Conservation (phyloP, 2,329 filamentous ascomycete genomes). For the Colletotrichum lindemuthianum region DNA sequence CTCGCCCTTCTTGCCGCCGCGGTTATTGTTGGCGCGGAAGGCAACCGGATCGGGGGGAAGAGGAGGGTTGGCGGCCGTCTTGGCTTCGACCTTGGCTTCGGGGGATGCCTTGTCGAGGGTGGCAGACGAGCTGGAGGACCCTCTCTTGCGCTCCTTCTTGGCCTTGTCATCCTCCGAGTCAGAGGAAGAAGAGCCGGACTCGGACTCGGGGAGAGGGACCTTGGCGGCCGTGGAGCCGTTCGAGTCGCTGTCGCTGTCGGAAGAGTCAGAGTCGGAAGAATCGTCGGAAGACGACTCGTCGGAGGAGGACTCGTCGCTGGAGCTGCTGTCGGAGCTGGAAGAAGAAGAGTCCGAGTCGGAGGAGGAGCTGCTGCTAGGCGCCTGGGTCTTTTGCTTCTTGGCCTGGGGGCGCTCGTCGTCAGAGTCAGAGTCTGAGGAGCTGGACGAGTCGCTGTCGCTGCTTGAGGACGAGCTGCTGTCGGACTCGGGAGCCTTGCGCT, state of each 20-base stretch:
- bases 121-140: conserved; percentile 52
- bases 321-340: conserved; percentile 47
- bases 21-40: conserved; percentile 49
- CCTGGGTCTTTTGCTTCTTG: conserved; percentile 64
- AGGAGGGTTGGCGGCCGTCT: conserved; percentile 54
- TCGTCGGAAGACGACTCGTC: conserved; percentile 40
- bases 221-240: conserved; percentile 49
- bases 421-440: conserved; percentile 54
- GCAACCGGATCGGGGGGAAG: conserved; percentile 61
- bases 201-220: conserved; percentile 55
- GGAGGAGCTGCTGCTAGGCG: conserved; percentile 41
- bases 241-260: conserved; percentile 51
- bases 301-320: conserved; percentile 43
- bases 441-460: conserved; percentile 41
- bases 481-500: conserved; percentile 52
- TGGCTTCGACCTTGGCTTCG: conserved; percentile 55
- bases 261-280: conserved; percentile 50
- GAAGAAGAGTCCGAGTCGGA: conserved; percentile 46
- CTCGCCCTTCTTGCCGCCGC: conserved; percentile 46
- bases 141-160: conserved; percentile 33
- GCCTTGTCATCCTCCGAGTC: conserved; percentile 39
- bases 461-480: conserved; percentile 40
- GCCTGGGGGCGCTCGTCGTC: conserved; percentile 57
- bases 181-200: conserved; percentile 46
- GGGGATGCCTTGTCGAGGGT: conserved; percentile 66